These are phyloP conservation scores for Corylus americana DNA, from an alignment of 306 rosid species.

Conservation along the genomic window DNA sequence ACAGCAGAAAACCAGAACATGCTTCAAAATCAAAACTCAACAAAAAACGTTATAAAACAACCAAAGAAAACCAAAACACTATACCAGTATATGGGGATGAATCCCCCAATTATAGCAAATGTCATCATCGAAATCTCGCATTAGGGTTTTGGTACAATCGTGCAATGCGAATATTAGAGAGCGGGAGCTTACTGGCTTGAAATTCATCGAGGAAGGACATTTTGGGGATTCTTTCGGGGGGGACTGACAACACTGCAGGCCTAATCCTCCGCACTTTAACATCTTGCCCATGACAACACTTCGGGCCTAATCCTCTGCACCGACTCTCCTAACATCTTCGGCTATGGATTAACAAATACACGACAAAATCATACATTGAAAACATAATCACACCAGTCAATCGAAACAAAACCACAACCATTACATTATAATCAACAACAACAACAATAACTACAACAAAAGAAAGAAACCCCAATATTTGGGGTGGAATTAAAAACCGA, in stretches of 20 bases:
- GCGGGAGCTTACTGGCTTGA: not conserved
- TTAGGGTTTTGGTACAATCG: not conserved
- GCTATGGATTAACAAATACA: conserved; percentile 18
- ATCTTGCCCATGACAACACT: conserved; percentile 1
- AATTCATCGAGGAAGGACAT: conserved; percentile 4
- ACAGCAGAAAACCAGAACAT: too few species aligned
- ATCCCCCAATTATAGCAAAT: too few species aligned
- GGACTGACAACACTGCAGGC: too few species aligned
- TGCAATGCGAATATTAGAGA: not conserved
- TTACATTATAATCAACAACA: not conserved
- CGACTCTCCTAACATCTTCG: conserved; percentile 32
- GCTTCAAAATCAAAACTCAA: too few species aligned
- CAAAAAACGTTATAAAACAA: too few species aligned
- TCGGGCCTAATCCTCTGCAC: conserved; percentile 30
- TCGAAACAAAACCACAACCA: not conserved
- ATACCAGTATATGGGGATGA: too few species aligned
- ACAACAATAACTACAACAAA: not conserved
- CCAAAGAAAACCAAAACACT: too few species aligned
- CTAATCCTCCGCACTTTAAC: conserved; percentile 1
- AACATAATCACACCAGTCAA: not conserved
- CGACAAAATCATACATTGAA: not conserved
- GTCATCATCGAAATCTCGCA: too few species aligned
- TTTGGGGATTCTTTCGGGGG: not conserved
- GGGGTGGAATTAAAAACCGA: too few species aligned
- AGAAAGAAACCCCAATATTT: too few species aligned